Conservation (phyloP, 371 early-diverging fungal genomes). For the Rhizomucor miehei region DNA sequence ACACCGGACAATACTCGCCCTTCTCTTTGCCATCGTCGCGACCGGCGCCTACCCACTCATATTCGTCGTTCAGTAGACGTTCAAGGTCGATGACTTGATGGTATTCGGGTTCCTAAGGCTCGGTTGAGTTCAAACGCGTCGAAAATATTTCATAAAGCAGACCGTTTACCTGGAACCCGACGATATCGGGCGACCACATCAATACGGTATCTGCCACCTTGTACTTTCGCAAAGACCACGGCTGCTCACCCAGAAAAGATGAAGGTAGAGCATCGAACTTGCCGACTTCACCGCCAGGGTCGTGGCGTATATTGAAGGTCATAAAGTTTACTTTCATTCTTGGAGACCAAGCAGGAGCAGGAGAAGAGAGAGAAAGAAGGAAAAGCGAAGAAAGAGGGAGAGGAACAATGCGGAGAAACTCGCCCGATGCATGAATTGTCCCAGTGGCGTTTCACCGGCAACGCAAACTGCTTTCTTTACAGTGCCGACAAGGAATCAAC, state of each 20-base stretch:
- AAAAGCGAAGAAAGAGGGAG: conserved; percentile 8
- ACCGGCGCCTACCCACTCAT: conserved; percentile 50
- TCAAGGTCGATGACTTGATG: conserved; percentile 49
- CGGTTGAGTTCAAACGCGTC: neutral
- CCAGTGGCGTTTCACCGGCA: too few species aligned
- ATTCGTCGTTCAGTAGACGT: conserved; percentile 38
- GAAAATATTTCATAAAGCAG: too few species aligned
- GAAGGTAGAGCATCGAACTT: conserved; percentile 13
- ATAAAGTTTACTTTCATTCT: conserved; percentile 25
- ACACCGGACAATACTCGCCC: conserved; percentile 44
- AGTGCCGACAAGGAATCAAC: too few species aligned
- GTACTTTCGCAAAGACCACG: conserved; percentile 48
- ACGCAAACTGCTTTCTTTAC: too few species aligned
- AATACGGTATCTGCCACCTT: conserved; percentile 46
- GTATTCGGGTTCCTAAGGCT: conserved; percentile 38
- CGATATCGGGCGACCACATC: conserved; percentile 40
- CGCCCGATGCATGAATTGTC: too few species aligned
- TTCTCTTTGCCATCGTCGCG: conserved; percentile 44
- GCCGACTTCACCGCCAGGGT: conserved; percentile 24
- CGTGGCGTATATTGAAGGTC: conserved; percentile 47
- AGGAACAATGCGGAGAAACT: conserved; percentile 13
- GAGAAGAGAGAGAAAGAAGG: conserved; percentile 10
- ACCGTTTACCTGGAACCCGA: conserved; percentile 45
- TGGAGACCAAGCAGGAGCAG: conserved; percentile 1
- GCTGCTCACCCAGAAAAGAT: conserved; percentile 32